phyloP scores from a whole-genome alignment of 129 eudicot species.

The Lactuca sativa region DNA sequence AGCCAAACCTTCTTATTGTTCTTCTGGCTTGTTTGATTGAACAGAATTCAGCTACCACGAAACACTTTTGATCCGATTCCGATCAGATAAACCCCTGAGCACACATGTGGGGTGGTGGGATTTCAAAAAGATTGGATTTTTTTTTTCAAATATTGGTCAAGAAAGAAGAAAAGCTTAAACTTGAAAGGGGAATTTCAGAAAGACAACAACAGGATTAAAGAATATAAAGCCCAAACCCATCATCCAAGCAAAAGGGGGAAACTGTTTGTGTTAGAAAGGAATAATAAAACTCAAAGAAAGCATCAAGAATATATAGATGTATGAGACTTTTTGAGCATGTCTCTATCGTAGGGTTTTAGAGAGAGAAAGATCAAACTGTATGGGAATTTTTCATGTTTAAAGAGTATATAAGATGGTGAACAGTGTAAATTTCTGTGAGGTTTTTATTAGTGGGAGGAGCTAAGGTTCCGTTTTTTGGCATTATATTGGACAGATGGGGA shows the following conservation, averaged over 20 bases:
- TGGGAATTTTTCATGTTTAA: not conserved
- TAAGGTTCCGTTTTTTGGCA: conserved; percentile 11
- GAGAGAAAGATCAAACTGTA: not conserved
- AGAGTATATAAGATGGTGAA: conserved; percentile 2
- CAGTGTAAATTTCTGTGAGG: not conserved
- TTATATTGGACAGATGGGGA: not conserved
- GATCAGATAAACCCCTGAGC: conserved; percentile 23
- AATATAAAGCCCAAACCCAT: conserved; percentile 20
- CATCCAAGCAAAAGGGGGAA: conserved; percentile 21
- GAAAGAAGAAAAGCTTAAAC: not conserved
- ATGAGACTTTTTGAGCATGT: conserved; percentile 18
- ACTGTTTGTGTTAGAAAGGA: conserved; percentile 27
- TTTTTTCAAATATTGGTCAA: not conserved
- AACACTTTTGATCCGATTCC: conserved; percentile 27
- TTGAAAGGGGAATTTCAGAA: conserved; percentile 13
- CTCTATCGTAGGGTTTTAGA: not conserved
- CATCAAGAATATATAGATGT: conserved; percentile 12
- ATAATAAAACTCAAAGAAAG: conserved; percentile 27
- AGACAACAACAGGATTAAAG: conserved; percentile 19
- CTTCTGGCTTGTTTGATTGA: conserved; percentile 23
- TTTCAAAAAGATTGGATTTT: conserved; percentile 7
- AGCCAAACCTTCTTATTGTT: conserved; percentile 30
- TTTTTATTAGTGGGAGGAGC: not conserved
- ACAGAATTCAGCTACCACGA: conserved; percentile 2
- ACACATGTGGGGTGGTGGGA: conserved; percentile 27